These are phyloP conservation scores for Zea mays DNA, from an alignment of 176 grass and related monocot species.

Conservation along the genomic window Zm-B73-REFERENCE-NAM-5.0 NC_050102.1:34500001-34500500, in stretches of 20 bases:
- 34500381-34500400: constrained; percentile 76
- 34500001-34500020: constrained; percentile 31
- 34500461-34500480: constrained; percentile 4
- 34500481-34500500: constrained; percentile 31
- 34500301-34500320: constrained; percentile 66
- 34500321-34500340: constrained; percentile 53
- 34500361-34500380: constrained; percentile 55
- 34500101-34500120: constrained; percentile 79
- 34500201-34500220: constrained; percentile 77
- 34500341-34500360: constrained; percentile 66
- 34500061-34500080: constrained; percentile 63
- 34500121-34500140: constrained; percentile 84
- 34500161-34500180: constrained; percentile 68
- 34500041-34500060: constrained; percentile 49
- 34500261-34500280: constrained; percentile 69
- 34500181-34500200: constrained; percentile 62
- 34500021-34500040: constrained; percentile 63
- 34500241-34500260: constrained; percentile 67
- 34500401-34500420: constrained; percentile 68
- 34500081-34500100: constrained; percentile 82
- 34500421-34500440: constrained; percentile 3
- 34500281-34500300: constrained; percentile 73
- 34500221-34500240: constrained; percentile 64
- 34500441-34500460: constrained; percentile 1
- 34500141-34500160: constrained; percentile 76